Conservation (phyloP, 2,329 filamentous ascomycete species). For the Pestalotiopsis sp. region DNA sequence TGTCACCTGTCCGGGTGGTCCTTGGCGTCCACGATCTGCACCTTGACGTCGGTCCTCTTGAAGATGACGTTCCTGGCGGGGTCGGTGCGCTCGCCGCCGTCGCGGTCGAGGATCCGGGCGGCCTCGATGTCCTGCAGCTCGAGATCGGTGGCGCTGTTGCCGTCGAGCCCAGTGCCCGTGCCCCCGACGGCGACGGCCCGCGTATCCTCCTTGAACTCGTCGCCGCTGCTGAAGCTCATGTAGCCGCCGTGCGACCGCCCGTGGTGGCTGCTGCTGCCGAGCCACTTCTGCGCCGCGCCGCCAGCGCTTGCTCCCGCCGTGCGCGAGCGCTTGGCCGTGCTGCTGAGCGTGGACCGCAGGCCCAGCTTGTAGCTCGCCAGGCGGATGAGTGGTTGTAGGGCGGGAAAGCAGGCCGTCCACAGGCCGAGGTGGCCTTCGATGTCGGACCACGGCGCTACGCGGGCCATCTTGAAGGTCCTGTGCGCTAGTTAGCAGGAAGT, state of each 20-base stretch:
- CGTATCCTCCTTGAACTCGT: conserved; percentile 4
- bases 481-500: fast-evolving
- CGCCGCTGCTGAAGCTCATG: conserved; percentile 4
- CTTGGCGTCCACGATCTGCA: conserved; percentile 5
- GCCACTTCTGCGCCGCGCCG: not conserved
- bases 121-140: conserved; percentile 7
- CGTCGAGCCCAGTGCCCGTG: not conserved
- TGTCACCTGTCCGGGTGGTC: not conserved
- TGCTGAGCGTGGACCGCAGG: conserved; percentile 6
- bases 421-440: conserved; percentile 11
- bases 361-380: conserved; percentile 11
- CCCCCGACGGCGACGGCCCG: not conserved
- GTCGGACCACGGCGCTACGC: conserved; percentile 10
- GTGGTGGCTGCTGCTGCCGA: not conserved
- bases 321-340: conserved; percentile 7
- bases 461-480: conserved; percentile 12
- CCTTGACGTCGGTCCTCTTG: conserved; percentile 11
- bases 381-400: conserved; percentile 7
- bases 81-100: not conserved
- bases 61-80: conserved; percentile 2
- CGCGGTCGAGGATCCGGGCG: not conserved
- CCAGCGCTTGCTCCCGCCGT: not conserved
- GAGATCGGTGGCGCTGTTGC: not conserved
- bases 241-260: conserved; percentile 5
- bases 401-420: conserved; percentile 10